Conservation (phyloP, 2,329 filamentous ascomycete species). For the Alternaria gaisen region DNA sequence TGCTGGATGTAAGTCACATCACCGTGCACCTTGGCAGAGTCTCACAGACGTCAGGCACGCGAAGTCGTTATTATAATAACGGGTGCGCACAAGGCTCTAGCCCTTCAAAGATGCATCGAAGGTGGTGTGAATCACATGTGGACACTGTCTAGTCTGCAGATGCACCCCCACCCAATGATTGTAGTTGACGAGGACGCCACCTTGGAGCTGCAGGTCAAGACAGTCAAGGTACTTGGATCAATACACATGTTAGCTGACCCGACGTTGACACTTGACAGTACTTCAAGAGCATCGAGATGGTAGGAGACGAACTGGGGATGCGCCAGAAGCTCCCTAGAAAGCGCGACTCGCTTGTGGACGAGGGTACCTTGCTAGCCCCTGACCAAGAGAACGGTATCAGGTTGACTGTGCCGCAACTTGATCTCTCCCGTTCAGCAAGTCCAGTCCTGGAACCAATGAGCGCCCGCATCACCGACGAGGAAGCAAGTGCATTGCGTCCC, state of each 20-base stretch:
- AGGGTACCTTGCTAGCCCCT: conserved; percentile 31
- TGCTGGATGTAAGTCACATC: conserved; percentile 67
- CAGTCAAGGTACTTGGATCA: conserved; percentile 43
- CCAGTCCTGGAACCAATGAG: conserved; percentile 48
- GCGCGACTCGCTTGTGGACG: conserved; percentile 47
- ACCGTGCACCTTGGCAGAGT: conserved; percentile 14
- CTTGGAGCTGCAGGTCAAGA: conserved; percentile 59
- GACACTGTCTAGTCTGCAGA: conserved; percentile 82
- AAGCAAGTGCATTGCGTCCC: conserved; percentile 25
- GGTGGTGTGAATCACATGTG: conserved; percentile 89
- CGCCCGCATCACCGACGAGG: conserved; percentile 41
- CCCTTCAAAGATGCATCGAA: conserved; percentile 82
- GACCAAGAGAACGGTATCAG: conserved; percentile 32
- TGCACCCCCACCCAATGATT: conserved; percentile 83
- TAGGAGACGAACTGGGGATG: conserved; percentile 56
- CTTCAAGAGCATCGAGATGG: conserved; percentile 61
- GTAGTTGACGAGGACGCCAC: conserved; percentile 80
- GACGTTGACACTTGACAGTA: conserved; percentile 45
- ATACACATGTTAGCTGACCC: background rate
- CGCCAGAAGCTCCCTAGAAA: conserved; percentile 54
- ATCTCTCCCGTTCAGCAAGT: conserved; percentile 45
- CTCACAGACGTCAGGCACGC: conserved; percentile 59
- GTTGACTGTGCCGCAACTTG: conserved; percentile 41
- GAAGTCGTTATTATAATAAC: conserved; percentile 86
- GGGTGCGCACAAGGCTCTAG: conserved; percentile 81